Base-by-base conservation (phyloP, 2,329 filamentous ascomycete genomes). In the Ophidiomyces ophidiicola region DNA sequence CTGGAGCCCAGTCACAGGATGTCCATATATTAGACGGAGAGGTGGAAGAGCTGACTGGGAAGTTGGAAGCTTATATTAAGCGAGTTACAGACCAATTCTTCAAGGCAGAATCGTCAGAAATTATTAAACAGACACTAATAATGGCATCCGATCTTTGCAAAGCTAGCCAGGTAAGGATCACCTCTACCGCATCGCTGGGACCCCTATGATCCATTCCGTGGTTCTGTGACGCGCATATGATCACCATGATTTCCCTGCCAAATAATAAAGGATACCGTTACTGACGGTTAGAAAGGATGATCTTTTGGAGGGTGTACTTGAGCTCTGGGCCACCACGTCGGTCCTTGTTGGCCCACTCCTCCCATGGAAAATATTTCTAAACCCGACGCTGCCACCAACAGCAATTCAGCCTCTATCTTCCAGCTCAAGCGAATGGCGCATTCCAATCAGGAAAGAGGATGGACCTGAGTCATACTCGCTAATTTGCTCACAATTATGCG, bases 241-340 rank as follows among this genome's bases (percentile, higher is more conserved):
- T 19, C 17, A 14, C 33, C n/a, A n/a, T n/a, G n/a, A n/a, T n/a
- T n/a, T n/a, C n/a, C n/a, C n/a, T n/a, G n/a, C n/a, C n/a, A n/a
- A n/a, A n/a, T n/a, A n/a, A n/a, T n/a, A n/a, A n/a, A n/a, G 12
- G 29, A 32, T 32, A 3, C 14, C 14, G 11, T 5, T 33, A 17
- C 31, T 33, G 20, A 28, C 12, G 14, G 10, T 25, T 12, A 12
- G 15, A 31, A 39, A 43, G 53, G 67, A 71, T 47, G 53, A 56
- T 11, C 56, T 74, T 6, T 55, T 76, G 8, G 56, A 64, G 12
- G 66, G 70, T 30, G 64, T 65, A 2, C 54, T 75, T 32, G 69
- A 76, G 46, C 58, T 77, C 3, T 76, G 72, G 71, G 62, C 69
- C 20, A 64, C 67, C 10, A 76, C 72, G 5, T 63, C 66, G 26